Evolutionary conservation across 2,329 filamentous ascomycete genomes (phyloP).

Genomic region (Huntiella abstrusa): DNA sequence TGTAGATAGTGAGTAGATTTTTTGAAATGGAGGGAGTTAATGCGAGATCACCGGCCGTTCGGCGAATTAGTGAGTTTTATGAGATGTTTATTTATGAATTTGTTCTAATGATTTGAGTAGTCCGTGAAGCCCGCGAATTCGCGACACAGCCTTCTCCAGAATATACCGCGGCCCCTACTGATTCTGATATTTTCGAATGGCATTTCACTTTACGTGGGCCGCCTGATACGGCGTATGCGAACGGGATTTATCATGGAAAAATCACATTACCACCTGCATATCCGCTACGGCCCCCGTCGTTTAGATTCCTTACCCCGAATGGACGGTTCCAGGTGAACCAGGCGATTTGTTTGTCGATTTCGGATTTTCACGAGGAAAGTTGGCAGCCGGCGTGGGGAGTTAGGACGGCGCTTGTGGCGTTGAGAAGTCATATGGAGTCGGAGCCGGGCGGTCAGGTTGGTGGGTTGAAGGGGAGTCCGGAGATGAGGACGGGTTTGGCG

Average conservation of each 20-base stretch:
- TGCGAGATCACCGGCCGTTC: slow-evolving; percentile 65
- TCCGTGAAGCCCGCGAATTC: slow-evolving; percentile 83
- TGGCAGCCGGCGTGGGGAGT: slow-evolving; percentile 99
- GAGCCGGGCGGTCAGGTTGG: slow-evolving; percentile 77
- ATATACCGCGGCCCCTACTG: slow-evolving; percentile 69
- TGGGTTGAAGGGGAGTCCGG: slow-evolving; percentile 58
- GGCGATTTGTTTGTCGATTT: slow-evolving; percentile 89
- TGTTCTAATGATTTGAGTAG: slow-evolving; percentile 21
- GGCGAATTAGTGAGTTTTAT: slow-evolving; percentile 52
- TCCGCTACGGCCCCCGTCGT: slow-evolving; percentile 79
- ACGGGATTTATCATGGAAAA: slow-evolving; percentile 84
- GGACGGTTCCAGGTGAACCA: slow-evolving; percentile 92
- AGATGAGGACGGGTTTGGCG: slow-evolving; percentile 50
- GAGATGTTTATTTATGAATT: not conserved
- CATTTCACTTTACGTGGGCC: slow-evolving; percentile 94
- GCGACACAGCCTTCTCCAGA: slow-evolving; percentile 62
- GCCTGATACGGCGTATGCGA: slow-evolving; percentile 57
- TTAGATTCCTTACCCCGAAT: slow-evolving; percentile 82
- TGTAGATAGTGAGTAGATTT: not conserved
- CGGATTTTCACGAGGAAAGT: slow-evolving; percentile 89
- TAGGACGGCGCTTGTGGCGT: slow-evolving; percentile 61
- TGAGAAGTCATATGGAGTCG: slow-evolving; percentile 85
- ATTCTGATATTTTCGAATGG: slow-evolving; percentile 91
- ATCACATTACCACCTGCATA: slow-evolving; percentile 82
- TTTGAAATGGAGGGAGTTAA: slow-evolving; percentile 22